These are phyloP conservation scores for Paraphaeosphaeria minitans DNA, from an alignment of 2,329 filamentous ascomycete species.

Conservation along the genomic window DNA sequence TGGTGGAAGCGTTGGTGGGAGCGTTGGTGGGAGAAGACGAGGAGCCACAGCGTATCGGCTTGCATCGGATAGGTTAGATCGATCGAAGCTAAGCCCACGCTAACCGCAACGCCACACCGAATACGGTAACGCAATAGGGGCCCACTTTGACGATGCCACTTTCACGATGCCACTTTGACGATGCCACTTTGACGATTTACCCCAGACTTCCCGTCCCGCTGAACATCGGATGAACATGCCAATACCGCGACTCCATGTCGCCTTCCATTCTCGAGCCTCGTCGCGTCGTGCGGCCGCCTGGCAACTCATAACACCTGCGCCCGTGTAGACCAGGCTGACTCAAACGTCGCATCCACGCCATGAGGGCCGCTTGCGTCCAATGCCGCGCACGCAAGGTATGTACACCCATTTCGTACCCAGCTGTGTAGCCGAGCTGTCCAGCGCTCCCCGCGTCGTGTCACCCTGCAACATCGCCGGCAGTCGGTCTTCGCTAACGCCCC, in stretches of 20 bases:
- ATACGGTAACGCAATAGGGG: background rate
- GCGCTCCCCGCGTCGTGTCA: background rate
- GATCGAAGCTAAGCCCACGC: background rate
- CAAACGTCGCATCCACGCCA: background rate
- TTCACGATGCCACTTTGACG: no score
- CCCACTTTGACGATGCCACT: slow-evolving; percentile 2
- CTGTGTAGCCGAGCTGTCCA: background rate
- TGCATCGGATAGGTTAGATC: background rate
- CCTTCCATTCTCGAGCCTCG: background rate
- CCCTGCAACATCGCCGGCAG: background rate
- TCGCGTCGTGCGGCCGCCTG: background rate
- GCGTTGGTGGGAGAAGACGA: background rate
- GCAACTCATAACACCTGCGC: background rate
- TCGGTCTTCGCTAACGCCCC: slow-evolving; percentile 6
- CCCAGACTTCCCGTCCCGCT: background rate
- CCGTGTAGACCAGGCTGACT: background rate
- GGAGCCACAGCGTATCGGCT: background rate
- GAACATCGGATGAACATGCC: background rate
- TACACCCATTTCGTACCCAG: background rate
- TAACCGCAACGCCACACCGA: background rate
- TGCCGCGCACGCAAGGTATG: slow-evolving; percentile 5
- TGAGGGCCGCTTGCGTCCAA: slow-evolving; percentile 4
- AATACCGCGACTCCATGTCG: background rate
- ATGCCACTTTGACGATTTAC: background rate
- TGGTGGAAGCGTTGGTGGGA: background rate